A percentile compares a stretch with the other conserved stretches of the same genome.
phyloP scores from a whole-genome alignment of 441 rosid species.

The Jatropha podagrica region DNA sequence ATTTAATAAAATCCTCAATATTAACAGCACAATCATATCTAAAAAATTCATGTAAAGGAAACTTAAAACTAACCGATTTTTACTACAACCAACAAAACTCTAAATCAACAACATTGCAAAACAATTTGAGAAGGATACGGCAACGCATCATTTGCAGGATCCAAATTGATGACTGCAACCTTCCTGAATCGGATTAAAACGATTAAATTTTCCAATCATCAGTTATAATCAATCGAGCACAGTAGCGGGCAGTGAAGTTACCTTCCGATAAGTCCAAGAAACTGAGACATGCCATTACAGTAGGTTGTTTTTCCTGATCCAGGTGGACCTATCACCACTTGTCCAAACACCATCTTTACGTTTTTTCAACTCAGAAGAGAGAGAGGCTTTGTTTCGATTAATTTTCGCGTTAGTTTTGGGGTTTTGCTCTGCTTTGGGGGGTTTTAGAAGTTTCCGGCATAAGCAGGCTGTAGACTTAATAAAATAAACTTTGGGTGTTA shows the following conservation, averaged over 20 bases:
- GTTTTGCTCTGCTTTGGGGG: not conserved
- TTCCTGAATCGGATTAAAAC: conserved; percentile 51
- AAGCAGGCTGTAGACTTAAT: no score
- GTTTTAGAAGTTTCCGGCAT: not conserved
- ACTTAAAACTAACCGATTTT: not conserved
- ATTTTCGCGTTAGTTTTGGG: not conserved
- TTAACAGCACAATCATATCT: conserved; percentile 89
- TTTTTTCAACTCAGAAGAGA: no score
- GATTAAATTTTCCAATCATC: not conserved
- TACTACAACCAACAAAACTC: not conserved
- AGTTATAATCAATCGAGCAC: not conserved
- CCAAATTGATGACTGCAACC: conserved; percentile 89
- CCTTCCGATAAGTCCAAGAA: conserved; percentile 86
- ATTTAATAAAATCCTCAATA: conserved; percentile 78
- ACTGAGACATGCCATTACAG: conserved; percentile 99
- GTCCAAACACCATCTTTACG: conserved; percentile 75
- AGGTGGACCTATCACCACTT: conserved; percentile 94
- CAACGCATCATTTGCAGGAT: conserved; percentile 85
- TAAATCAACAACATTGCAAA: not conserved
- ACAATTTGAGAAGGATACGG: conserved; percentile 62
- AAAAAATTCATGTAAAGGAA: conserved; percentile 39
- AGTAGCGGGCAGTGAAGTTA: conserved; percentile 14
- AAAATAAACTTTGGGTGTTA: no score
- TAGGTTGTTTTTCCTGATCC: conserved; percentile 96
- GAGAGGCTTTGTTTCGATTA: not conserved